A percentile compares a stretch with the other conserved stretches of the same genome.
These are phyloP conservation scores for Ogataea salicorniae DNA, from an alignment of 805 yeast genomes.

Conservation along the genomic window DNA sequence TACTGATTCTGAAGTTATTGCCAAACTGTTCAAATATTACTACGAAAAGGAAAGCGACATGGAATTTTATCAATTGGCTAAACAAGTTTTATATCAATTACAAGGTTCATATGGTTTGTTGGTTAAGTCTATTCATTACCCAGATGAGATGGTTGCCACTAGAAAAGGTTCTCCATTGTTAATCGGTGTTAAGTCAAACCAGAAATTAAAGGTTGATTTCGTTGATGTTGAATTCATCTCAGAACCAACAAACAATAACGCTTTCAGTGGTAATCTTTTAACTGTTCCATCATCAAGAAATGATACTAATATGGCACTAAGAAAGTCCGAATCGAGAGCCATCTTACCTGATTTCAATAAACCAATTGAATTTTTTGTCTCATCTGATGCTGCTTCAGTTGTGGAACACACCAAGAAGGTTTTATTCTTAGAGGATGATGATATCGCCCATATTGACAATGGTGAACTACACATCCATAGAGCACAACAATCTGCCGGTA, in stretches of 20 bases:
- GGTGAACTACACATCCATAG: slow-evolving; percentile 99
- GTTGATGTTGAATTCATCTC: slow-evolving; percentile 94
- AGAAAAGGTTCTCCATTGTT: slow-evolving; percentile 97
- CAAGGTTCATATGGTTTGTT: slow-evolving; percentile 97
- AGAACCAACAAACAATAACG: slow-evolving; percentile 38
- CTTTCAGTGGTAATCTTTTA: slow-evolving; percentile 12
- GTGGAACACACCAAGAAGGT: slow-evolving; percentile 97
- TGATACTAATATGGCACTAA: slow-evolving; percentile 16
- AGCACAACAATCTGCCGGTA: slow-evolving; percentile 81
- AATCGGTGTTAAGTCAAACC: slow-evolving; percentile 95
- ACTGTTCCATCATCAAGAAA: slow-evolving; percentile 12
- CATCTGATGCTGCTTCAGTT: slow-evolving; percentile 96
- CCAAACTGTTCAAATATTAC: slow-evolving; percentile 86
- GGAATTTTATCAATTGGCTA: slow-evolving; percentile 89
- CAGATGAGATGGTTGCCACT: slow-evolving; percentile 93
- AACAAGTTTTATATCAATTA: slow-evolving; percentile 84
- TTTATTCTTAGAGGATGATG: slow-evolving; percentile 93
- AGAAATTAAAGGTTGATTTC: slow-evolving; percentile 92
- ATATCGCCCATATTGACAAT: slow-evolving; percentile 95
- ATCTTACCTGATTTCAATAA: slow-evolving; percentile 87
- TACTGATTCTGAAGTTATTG: slow-evolving; percentile 97
- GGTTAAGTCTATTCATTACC: slow-evolving; percentile 87
- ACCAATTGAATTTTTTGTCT: slow-evolving; percentile 91
- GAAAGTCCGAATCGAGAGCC: slow-evolving; percentile 73
- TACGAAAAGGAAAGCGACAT: slow-evolving; percentile 74